phyloP scores from a whole-genome alignment of 306 rosid genomes.

The Psophocarpus tetragonolobus region DNA sequence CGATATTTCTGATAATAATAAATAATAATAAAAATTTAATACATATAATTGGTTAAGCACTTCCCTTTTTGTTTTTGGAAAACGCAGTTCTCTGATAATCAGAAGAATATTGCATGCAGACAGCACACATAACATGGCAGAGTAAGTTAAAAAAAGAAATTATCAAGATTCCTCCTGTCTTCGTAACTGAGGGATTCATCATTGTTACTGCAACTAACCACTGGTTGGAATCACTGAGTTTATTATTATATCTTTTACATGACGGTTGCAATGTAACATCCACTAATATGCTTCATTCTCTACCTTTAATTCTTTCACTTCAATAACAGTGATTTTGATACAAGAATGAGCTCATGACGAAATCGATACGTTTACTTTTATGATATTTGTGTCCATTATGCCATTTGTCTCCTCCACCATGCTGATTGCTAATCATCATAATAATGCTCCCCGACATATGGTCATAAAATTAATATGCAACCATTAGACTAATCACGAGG shows the following conservation, averaged over 20 bases:
- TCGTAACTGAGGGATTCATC: neutral
- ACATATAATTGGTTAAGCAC: neutral
- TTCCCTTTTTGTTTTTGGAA: neutral
- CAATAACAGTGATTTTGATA: neutral
- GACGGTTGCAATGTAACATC: neutral
- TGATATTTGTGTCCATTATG: slow-evolving; percentile 6
- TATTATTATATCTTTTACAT: neutral
- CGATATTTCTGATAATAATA: no score
- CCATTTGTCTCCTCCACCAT: slow-evolving; percentile 1
- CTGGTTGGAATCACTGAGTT: neutral
- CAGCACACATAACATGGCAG: neutral
- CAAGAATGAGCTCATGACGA: no score
- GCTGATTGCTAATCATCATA: neutral
- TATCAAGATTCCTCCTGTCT: neutral
- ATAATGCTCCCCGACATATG: neutral
- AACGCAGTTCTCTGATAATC: neutral
- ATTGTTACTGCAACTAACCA: neutral
- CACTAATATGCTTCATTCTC: neutral
- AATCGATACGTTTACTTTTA: neutral
- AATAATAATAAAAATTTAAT: no score
- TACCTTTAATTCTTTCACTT: neutral
- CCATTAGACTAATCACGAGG: neutral
- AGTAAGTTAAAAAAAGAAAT: neutral
- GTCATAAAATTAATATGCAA: neutral
- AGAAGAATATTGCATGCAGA: neutral